These are phyloP conservation scores for Neophaeococcomyces aloes DNA, from an alignment of 2,329 filamentous ascomycete species.

Conservation along the genomic window DNA sequence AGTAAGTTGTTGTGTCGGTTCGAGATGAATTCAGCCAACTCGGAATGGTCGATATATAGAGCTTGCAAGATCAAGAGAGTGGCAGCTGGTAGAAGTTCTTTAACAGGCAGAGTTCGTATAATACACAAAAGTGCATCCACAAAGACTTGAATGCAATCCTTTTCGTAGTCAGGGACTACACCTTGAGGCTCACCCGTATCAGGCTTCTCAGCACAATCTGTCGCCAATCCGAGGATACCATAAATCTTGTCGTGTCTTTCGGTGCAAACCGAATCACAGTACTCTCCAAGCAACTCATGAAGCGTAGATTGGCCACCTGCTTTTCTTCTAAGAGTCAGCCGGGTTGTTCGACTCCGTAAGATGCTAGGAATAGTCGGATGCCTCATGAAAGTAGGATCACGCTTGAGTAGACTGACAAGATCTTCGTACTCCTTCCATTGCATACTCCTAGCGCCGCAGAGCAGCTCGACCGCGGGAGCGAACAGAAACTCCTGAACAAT, in stretches of 20 bases:
- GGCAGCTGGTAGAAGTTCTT: neutral
- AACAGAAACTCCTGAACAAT: constrained; percentile 13
- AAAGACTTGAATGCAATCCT: constrained; percentile 18
- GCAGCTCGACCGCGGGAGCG: constrained; percentile 14
- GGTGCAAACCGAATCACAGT: constrained; percentile 19
- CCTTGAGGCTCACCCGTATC: neutral
- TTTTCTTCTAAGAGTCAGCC: constrained; percentile 14
- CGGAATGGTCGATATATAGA: neutral
- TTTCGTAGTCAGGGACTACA: constrained; percentile 16
- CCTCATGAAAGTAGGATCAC: neutral
- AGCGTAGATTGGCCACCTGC: constrained; percentile 12
- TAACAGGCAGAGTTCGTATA: neutral
- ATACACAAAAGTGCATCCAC: constrained; percentile 14
- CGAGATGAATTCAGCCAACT: neutral
- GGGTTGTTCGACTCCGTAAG: constrained; percentile 15
- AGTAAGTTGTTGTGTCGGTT: neutral
- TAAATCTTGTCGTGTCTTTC: constrained; percentile 20
- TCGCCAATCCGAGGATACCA: constrained; percentile 19
- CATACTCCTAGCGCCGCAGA: constrained; percentile 11
- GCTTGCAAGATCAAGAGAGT: constrained; percentile 1
- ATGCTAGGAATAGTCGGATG: constrained; percentile 6
- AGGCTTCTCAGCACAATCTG: constrained; percentile 13
- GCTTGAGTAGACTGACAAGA: constrained; percentile 1
- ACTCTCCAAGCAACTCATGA: constrained; percentile 17
- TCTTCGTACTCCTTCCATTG: constrained; percentile 8